These are phyloP conservation scores for Knoxdaviesia proteae DNA, from an alignment of 2,329 filamentous ascomycete species.

Conservation along the genomic window DNA sequence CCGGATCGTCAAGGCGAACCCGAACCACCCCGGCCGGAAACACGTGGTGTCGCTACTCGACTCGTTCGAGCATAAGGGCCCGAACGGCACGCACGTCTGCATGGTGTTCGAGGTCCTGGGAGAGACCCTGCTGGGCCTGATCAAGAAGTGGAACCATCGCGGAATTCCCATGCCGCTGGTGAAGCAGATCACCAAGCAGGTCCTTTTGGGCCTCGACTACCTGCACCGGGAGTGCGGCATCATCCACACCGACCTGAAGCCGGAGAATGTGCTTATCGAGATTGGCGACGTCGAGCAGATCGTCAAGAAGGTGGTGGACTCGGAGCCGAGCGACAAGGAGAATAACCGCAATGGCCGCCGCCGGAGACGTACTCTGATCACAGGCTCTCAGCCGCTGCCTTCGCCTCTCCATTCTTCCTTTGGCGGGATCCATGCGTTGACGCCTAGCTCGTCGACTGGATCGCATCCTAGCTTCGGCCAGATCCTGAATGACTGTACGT, in stretches of 20 bases:
- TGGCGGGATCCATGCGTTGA: conserved; percentile 52
- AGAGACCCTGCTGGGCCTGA: conserved; percentile 81
- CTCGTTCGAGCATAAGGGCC: conserved; percentile 93
- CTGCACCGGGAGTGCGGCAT: conserved; percentile 95
- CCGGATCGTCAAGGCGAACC: conserved; percentile 89
- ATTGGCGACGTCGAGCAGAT: conserved; percentile 98
- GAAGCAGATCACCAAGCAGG: conserved; percentile 98
- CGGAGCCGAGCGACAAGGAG: conserved; percentile 53
- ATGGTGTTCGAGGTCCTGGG: conserved; percentile 98
- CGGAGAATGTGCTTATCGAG: conserved; percentile 95
- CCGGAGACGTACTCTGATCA: conserved; percentile 81
- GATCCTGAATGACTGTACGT: conserved; percentile 59
- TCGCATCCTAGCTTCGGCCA: conserved; percentile 64
- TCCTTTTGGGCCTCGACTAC: conserved; percentile 85
- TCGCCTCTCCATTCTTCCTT: conserved; percentile 89
- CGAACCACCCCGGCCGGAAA: conserved; percentile 77
- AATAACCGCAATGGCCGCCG: conserved; percentile 82
- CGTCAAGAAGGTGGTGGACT: conserved; percentile 87
- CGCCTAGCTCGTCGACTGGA: conserved; percentile 23
- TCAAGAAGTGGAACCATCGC: conserved; percentile 96
- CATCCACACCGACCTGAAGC: conserved; percentile 94
- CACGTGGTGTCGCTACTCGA: conserved; percentile 93
- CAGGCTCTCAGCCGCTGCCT: conserved; percentile 85
- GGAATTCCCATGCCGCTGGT: conserved; percentile 92
- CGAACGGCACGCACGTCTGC: conserved; percentile 89